A percentile compares a stretch with the other conserved stretches of the same genome.
Conservation (phyloP, 768 basidiomycete species). For the Postia placenta region DNA sequence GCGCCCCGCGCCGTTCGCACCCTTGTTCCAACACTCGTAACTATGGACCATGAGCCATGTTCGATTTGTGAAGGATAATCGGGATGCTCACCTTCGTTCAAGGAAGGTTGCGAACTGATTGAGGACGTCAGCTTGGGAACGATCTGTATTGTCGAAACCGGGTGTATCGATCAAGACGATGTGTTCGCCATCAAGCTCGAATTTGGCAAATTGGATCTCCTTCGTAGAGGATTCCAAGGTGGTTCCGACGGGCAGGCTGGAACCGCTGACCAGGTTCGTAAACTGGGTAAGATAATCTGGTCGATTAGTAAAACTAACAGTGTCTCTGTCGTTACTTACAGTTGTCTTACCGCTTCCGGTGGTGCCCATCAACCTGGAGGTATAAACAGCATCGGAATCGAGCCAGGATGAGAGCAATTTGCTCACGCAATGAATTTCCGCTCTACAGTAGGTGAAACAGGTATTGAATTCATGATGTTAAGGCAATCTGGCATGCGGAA, state of each 20-base stretch:
- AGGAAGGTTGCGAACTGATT: slow-evolving; percentile 8
- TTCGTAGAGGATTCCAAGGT: slow-evolving; percentile 14
- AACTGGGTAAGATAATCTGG: slow-evolving; percentile 16
- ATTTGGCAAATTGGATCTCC: slow-evolving; percentile 9
- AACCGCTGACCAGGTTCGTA: slow-evolving; percentile 17
- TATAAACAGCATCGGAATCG: not conserved
- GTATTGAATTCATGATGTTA: not conserved
- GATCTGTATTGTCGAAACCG: slow-evolving; percentile 16
- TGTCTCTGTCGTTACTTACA: slow-evolving; percentile 12
- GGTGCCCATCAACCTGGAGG: slow-evolving; percentile 1
- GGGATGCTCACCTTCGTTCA: slow-evolving; percentile 5
- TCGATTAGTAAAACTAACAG: not conserved
- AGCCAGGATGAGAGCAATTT: not conserved
- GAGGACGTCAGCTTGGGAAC: slow-evolving; percentile 14
- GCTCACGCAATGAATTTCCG: not conserved
- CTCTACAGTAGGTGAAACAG: not conserved
- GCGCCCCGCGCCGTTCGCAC: no score
- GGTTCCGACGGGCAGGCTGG: slow-evolving; percentile 9
- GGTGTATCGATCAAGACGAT: slow-evolving; percentile 17
- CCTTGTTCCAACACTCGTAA: no score
- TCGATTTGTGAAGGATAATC: not conserved
- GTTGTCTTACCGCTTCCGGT: slow-evolving; percentile 1
- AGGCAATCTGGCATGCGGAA: not conserved
- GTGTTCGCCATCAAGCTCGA: slow-evolving; percentile 12
- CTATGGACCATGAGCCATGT: slow-evolving; percentile 3